Conservation (phyloP, 73 alveolate species). For the Tetrahymena malaccensis region DNA sequence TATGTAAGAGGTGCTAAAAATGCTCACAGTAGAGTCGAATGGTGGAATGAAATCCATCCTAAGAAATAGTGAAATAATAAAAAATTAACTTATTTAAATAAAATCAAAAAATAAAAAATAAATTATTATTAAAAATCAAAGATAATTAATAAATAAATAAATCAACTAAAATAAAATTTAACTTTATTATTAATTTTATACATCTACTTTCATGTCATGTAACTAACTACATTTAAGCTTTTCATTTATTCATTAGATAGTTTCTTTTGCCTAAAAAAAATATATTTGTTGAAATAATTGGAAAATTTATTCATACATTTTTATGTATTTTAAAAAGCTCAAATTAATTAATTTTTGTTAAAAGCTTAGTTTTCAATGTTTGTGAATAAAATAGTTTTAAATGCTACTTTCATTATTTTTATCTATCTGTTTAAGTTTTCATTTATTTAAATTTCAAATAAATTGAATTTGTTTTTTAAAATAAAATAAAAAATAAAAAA, state of each 20-base stretch:
- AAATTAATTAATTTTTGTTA: no score
- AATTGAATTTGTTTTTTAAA: no score
- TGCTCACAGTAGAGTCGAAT: slow-evolving; percentile 16
- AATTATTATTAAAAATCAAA: not conserved
- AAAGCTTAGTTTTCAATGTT: no score
- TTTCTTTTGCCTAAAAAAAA: no score
- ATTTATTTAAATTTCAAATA: no score
- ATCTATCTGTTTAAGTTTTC: no score
- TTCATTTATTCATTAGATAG: not conserved
- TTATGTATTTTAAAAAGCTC: no score
- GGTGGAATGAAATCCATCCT: slow-evolving; percentile 34
- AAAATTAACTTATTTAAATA: not conserved
- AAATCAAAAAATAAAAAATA: not conserved
- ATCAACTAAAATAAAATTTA: not conserved
- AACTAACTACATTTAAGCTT: not conserved
- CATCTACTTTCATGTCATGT: not conserved
- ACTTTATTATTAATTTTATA: not conserved
- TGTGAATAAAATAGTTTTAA: no score
- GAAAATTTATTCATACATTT: no score
- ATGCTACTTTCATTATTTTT: no score
- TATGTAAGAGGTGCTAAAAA: slow-evolving; percentile 6
- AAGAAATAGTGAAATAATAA: not conserved
- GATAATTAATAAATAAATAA: not conserved
- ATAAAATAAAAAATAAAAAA: no score
- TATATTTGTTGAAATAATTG: no score